Conservation (phyloP, 129 eudicot genomes). For the Gnaphalium uliginosum region DNA sequence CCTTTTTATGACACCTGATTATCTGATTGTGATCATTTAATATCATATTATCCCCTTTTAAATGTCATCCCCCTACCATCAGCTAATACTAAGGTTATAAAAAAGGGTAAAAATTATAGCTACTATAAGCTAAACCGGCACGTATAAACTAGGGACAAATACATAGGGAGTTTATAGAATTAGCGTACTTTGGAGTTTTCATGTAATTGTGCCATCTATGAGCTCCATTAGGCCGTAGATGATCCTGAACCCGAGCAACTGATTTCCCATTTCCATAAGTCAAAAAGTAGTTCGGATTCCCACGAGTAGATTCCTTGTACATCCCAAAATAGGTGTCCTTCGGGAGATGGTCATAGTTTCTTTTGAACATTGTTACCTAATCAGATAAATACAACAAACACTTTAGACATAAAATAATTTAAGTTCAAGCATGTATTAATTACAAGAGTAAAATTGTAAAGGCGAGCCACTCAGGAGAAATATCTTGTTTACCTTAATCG, state of each 20-base stretch:
- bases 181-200: slow-evolving; percentile 85
- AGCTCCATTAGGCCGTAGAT: slow-evolving; percentile 95
- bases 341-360: no score
- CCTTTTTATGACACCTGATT: background rate
- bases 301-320: slow-evolving; percentile 93
- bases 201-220: slow-evolving; percentile 98
- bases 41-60: background rate
- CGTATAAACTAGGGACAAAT: background rate
- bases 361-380: no score
- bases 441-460: background rate
- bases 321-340: slow-evolving; percentile 40
- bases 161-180: slow-evolving; percentile 6
- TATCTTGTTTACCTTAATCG: background rate
- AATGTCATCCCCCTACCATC: background rate
- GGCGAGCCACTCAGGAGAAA: background rate
- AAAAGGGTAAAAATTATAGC: background rate
- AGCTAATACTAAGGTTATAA: slow-evolving; percentile 9
- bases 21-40: background rate
- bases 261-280: slow-evolving; percentile 97
- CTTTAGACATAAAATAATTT: background rate
- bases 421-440: background rate
- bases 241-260: slow-evolving; percentile 90
- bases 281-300: slow-evolving; percentile 90
- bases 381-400: no score
- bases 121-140: slow-evolving; percentile 9